phyloP scores from a whole-genome alignment of 2,329 filamentous ascomycete genomes.

The Botrytis deweyae region DNA sequence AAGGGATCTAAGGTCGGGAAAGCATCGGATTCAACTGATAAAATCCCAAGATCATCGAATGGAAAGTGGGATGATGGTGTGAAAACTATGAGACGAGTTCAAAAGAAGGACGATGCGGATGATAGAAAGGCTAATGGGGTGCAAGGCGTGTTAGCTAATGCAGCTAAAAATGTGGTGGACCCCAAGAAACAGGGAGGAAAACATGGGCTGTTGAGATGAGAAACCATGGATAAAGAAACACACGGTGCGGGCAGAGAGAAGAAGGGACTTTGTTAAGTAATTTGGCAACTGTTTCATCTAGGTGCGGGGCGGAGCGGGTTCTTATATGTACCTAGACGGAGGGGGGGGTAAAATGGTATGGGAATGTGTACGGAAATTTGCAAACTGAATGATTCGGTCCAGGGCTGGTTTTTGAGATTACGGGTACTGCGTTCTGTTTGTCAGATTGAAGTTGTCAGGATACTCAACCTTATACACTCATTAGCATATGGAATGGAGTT shows the following conservation, averaged over 20 bases:
- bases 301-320: not conserved
- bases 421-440: not conserved
- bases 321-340: accelerated
- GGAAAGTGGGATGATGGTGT: not conserved
- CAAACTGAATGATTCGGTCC: not conserved
- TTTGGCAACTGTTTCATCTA: not conserved
- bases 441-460: not conserved
- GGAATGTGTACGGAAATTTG: not conserved
- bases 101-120: not conserved
- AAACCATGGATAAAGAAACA: no score
- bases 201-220: not conserved
- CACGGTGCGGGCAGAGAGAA: not conserved
- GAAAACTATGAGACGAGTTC: not conserved
- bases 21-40: no score
- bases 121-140: not conserved
- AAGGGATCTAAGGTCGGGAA: not conserved
- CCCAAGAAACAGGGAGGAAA: no score
- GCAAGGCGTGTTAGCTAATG: not conserved
- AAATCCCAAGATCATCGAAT: accelerated
- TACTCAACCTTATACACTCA: not conserved
- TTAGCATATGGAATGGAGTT: not conserved
- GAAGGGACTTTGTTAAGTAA: not conserved
- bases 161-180: no score
- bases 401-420: not conserved
- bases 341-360: accelerated